phyloP scores from a whole-genome alignment of 192 early-diverging fungal genomes.

The Mortierella alpina region DNA sequence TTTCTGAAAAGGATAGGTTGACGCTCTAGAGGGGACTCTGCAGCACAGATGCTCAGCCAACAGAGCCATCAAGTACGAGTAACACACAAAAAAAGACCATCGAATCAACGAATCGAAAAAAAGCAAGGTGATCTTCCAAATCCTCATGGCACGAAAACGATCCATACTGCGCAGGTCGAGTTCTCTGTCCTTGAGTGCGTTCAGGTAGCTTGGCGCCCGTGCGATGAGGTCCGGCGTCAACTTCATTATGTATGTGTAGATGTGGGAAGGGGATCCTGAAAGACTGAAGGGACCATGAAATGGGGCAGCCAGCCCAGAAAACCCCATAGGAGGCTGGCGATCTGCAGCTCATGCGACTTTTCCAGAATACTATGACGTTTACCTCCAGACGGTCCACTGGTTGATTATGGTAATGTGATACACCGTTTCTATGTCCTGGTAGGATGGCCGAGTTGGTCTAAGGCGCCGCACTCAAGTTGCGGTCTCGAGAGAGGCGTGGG shows the following conservation, averaged over 20 bases:
- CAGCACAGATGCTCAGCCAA: background rate
- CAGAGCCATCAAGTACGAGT: background rate
- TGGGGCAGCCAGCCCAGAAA: background rate
- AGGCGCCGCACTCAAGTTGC: conserved; percentile 86
- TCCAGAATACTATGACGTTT: too few species aligned
- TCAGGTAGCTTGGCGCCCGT: conserved; percentile 77
- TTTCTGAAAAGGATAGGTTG: too few species aligned
- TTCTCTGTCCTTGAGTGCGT: conserved; percentile 90
- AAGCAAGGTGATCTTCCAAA: background rate
- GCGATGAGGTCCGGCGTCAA: conserved; percentile 80
- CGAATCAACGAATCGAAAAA: conserved; percentile 1
- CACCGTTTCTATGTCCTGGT: conserved; percentile 14
- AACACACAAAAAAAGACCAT: background rate
- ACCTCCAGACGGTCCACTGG: too few species aligned
- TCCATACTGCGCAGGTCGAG: conserved; percentile 86
- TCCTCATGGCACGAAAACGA: conserved; percentile 6
- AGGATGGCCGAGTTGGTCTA: conserved; percentile 78
- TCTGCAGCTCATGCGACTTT: too few species aligned
- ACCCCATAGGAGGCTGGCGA: too few species aligned
- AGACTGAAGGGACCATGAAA: background rate
- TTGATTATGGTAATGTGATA: too few species aligned
- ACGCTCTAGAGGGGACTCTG: too few species aligned
- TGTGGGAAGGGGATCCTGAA: background rate
- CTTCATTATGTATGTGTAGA: conserved; percentile 65
- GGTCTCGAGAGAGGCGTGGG: conserved; percentile 83